A percentile compares a stretch with the other conserved stretches of the same genome.
phyloP scores from a whole-genome alignment of 768 basidiomycete species.

The Kwoniella dejecticola region DNA sequence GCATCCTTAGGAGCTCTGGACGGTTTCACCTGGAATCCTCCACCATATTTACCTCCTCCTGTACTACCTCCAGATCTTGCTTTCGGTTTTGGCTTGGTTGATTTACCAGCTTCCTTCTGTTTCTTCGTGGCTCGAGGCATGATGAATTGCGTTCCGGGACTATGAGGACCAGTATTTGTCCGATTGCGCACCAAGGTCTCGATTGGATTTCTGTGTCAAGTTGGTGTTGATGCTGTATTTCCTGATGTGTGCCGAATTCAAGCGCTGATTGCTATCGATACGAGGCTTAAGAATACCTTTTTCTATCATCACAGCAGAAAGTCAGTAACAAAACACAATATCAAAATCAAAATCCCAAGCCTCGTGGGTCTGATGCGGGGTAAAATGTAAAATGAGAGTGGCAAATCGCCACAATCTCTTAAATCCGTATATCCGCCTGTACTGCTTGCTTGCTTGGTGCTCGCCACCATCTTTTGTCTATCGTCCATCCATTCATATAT shows the following conservation, averaged over 20 bases:
- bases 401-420: constrained; percentile 19
- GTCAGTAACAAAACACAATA: not conserved
- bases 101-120: constrained; percentile 35
- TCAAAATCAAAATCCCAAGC: constrained; percentile 2
- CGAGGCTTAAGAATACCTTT: too few species aligned
- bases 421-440: not conserved
- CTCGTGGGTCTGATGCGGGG: not conserved
- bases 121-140: constrained; percentile 44
- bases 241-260: too few species aligned
- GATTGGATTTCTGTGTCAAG: too few species aligned
- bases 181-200: too few species aligned
- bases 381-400: constrained; percentile 4
- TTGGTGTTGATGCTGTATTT: too few species aligned
- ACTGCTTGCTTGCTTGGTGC: not conserved
- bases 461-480: constrained; percentile 14
- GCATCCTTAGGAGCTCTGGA: constrained; percentile 53
- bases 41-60: constrained; percentile 28
- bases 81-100: constrained; percentile 17
- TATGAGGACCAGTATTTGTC: too few species aligned
- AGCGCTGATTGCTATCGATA: too few species aligned
- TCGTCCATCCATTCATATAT: constrained; percentile 1
- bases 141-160: too few species aligned
- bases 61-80: constrained; percentile 4
- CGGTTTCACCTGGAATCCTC: constrained; percentile 56
- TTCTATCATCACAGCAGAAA: too few species aligned